Base-by-base conservation (phyloP, 108 stramenopile species). In the Poteriospumella lacustris region DNA sequence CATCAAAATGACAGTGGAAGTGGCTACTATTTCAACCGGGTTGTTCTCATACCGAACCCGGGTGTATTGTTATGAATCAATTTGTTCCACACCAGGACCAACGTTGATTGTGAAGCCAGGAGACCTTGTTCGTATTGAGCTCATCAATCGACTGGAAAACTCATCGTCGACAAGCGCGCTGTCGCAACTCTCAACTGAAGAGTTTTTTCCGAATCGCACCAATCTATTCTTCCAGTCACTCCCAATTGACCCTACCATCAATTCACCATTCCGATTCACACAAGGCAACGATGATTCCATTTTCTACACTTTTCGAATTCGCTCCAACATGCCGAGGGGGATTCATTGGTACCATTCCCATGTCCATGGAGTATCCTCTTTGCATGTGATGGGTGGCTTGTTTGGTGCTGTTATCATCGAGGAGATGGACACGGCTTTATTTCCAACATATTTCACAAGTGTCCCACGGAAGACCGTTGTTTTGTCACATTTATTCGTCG, bases 321-420 rank as follows among this genome's bases (percentile, higher is more conserved):
- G 24, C 15, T 15, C 52, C 15, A 24, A 56, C 24, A 24, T 24
- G 19, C 15, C 15, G 19, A 24, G 19, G 24, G 52, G 52, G 15
- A 15, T 56, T 15, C 52, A 56, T 56, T 56, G 24, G 15, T 56
- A 56, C 52, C 52, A 56, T 19, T 56, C 52, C 19, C 52, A 24
- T 56, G 52, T 56, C 15, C 52, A 56, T 56, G 52, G 52, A 56
- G 15, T 19, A 15, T 56, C 52, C 24, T 15, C 52, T 56, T 19
- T 56, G 52, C 52, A 56, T 19, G 52, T 56, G 15, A 56, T 56
- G 52, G 52, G 52, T 56, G 52, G 52, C 52, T 56, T 56, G 52
- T 24, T 19, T 56, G 52, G 52, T 56, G 52, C 52, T 19, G 15
- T 56, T 15, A 56, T 56, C 24, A 24, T 56, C 24, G 52, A 56